Evolutionary conservation across 2,329 filamentous ascomycete genomes (phyloP).

Genomic region (Torrubiella hemipterigena): DNA sequence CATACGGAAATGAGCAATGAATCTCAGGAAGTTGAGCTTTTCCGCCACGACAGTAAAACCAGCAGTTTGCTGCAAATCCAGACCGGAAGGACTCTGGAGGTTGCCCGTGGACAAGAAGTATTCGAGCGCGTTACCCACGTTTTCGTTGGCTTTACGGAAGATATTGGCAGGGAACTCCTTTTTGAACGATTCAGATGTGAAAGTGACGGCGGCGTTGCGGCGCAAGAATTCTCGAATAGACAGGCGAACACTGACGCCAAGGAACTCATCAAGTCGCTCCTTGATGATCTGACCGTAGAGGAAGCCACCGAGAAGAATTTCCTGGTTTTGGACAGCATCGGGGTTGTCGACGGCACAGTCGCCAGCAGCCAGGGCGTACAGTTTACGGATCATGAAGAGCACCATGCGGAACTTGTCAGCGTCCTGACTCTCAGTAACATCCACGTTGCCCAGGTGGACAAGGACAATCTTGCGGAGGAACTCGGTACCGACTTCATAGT

Average conservation of each 20-base stretch:
- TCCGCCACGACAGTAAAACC: constrained; percentile 96
- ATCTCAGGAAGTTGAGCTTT: constrained; percentile 97
- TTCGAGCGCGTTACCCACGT: constrained; percentile 74
- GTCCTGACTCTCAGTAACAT: constrained; percentile 76
- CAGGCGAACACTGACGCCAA: constrained; percentile 41
- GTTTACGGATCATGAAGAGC: constrained; percentile 90
- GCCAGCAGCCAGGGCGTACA: constrained; percentile 85
- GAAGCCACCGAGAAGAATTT: constrained; percentile 85
- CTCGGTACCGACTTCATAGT: constrained; percentile 83
- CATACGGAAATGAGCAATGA: constrained; percentile 98
- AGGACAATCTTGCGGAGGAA: constrained; percentile 84
- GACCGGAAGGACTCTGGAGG: constrained; percentile 75
- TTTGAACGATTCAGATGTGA: constrained; percentile 64
- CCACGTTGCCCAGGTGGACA: constrained; percentile 76
- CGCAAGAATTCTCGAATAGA: constrained; percentile 46
- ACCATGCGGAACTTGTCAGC: constrained; percentile 89
- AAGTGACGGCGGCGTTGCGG: constrained; percentile 50
- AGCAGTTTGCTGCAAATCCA: constrained; percentile 88
- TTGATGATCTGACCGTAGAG: constrained; percentile 93
- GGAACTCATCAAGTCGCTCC: constrained; percentile 83
- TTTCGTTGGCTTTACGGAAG: constrained; percentile 73
- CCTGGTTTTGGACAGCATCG: constrained; percentile 92
- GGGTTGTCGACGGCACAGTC: constrained; percentile 93
- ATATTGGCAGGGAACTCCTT: constrained; percentile 71
- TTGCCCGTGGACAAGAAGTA: constrained; percentile 98